Evolutionary conservation across 352 stramenopile genomes (phyloP), one percentile per base, ranked within the genome.

Genomic region (Blastocystis sp.): DNA sequence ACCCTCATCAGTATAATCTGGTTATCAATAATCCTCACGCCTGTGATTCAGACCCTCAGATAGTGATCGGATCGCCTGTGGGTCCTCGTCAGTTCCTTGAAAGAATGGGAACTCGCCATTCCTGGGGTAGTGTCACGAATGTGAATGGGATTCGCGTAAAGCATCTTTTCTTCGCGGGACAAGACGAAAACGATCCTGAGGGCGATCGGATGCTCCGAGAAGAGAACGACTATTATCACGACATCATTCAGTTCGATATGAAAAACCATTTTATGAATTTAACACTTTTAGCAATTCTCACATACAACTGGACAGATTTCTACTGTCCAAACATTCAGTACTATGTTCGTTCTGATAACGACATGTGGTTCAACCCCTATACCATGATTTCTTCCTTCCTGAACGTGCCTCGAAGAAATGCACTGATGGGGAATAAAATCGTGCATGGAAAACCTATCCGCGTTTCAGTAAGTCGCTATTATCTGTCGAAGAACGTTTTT

Each of bases 181-280:
- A 81, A 37, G 70, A 81, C 55, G 70, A 81, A 47, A 81, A 81
- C 55, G 70, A 81, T 64, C 70, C 70, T 20, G 70, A 65, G n/a
- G 70, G 70, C 63, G 70, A 81, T 41, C 39, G 45, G 5, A 81
- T 81, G 70, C 43, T 81, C 11, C 50, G 43, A 63, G 70, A 81
- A 47, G 70, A 81, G 50, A 81, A 43, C 43, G 70, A 81, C 9
- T 41, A 39, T 26, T 81, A 81, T 64, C 70, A 81, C 45, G 70
- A 81, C n/a, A 81, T 81, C 43, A 64, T 81, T 63, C 70, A 81
- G 54, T 81, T 81, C 55, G 70, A 81, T 26, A 81, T 81, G 70
- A 81, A 81, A 53, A 81, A 81, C 24, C 70, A 81, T 41, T 81
- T 81, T 8, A 81, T 81, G 70, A 81, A 81, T 41, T 41, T 81